Percentiles rank a stretch among this genome's conserved stretches.
These are phyloP conservation scores for Colletotrichum lindemuthianum DNA, from an alignment of 2,329 filamentous ascomycete species.

Conservation along the genomic window DNA sequence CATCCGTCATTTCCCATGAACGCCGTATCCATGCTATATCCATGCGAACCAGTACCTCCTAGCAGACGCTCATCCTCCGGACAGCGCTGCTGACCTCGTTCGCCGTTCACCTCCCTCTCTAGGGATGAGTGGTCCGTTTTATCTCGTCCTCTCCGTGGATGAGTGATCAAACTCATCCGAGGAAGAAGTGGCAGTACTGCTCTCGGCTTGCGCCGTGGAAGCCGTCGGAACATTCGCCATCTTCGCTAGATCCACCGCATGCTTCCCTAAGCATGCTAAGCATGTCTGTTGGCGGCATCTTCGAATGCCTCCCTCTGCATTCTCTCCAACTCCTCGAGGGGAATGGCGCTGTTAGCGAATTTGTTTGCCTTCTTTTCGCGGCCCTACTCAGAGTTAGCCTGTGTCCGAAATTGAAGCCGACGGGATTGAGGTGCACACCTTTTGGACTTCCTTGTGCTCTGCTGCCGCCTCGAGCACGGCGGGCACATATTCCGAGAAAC, in stretches of 20 bases:
- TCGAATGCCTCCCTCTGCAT: constrained; percentile 94
- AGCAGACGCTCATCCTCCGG: too few relatives aligned
- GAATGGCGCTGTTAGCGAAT: constrained; percentile 92
- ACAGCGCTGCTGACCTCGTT: too few relatives aligned
- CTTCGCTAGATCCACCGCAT: not conserved
- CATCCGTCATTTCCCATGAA: too few relatives aligned
- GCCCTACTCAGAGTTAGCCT: constrained; percentile 62
- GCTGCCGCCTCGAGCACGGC: constrained; percentile 87
- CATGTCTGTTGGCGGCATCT: constrained; percentile 36
- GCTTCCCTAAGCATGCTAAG: constrained; percentile 27
- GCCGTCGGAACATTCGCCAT: too few relatives aligned
- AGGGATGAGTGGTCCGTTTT: too few relatives aligned
- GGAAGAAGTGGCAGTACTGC: too few relatives aligned
- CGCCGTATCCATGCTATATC: too few relatives aligned
- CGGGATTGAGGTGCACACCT: constrained; percentile 66
- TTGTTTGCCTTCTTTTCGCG: constrained; percentile 98
- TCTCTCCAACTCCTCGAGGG: constrained; percentile 86
- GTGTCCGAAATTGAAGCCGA: not conserved
- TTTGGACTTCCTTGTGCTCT: constrained; percentile 92
- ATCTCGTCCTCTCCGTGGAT: too few relatives aligned
- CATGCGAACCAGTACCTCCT: too few relatives aligned
- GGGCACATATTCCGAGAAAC: constrained; percentile 91
- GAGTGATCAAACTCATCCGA: too few relatives aligned
- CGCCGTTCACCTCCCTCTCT: too few relatives aligned
- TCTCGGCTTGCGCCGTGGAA: too few relatives aligned